Base-by-base conservation (phyloP, 2,329 filamentous ascomycete genomes). In the Paecilomyces sp. region DNA sequence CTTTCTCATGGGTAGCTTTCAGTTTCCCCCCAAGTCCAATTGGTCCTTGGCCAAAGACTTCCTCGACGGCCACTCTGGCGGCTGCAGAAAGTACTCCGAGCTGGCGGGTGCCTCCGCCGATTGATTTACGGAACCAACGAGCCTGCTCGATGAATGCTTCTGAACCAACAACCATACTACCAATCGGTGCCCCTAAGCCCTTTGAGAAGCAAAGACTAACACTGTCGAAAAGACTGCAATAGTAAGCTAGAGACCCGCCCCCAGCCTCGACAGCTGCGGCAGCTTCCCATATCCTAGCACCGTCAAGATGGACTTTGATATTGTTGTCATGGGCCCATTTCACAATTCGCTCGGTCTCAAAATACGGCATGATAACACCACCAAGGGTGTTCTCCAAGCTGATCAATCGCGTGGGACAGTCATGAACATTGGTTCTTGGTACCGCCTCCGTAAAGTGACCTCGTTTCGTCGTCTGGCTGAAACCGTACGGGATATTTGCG, bases 311-410 rank as follows among this genome's bases (percentile, higher is more conserved):
- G 68, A 92, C 79, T 61, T 84, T 83, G 61, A 94, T 86, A 24
- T 77, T 80, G 63, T 90, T 79, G 69, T 80, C 61, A 71, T 80
- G 82, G 0, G 88, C 90, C 80, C 89, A 96, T 1, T 79, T 79
- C 0, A 85, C 81, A 67, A 96, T 96, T 51, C 83, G 80, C 60
- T 79, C 80, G 9, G 86, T 82, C 72, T 96, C 91, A 1, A 77
- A 74, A 1, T 95, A 80, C 0, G 92, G 92, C 81, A 90, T 88
- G 53, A 96, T 80, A 67, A 87, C 85, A 24, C 92, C 92, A 59
- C 85, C 85, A 56, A 96, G 82, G 0, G 92, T 96, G 71, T 96
- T 96, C 71, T 97, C 92, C 55, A 96, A 79, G 62, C 85, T 87
- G 65, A 97, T 90, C 56, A 96, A 83, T 53, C 85, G 84, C 0